Conservation (phyloP, 257 asterid species). For the Leptodermis oblonga region DNA sequence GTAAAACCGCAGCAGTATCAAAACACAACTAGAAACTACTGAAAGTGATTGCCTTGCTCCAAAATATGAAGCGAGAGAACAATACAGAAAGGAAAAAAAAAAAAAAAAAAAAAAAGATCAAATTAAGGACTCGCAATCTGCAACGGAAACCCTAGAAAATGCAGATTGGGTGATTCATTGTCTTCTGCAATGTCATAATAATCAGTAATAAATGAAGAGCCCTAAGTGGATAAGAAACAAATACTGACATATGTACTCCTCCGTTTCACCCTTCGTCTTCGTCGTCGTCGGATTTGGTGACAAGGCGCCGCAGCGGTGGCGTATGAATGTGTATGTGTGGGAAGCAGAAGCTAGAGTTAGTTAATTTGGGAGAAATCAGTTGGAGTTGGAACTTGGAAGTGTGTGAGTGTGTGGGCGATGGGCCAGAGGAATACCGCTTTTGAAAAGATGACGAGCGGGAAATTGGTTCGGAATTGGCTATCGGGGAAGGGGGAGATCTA, state of each 20-base stretch:
- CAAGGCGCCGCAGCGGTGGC: background rate
- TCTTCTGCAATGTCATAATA: background rate
- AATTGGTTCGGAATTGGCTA: background rate
- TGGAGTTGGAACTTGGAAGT: background rate
- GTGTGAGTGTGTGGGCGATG: background rate
- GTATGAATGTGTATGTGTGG: background rate
- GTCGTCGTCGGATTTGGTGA: background rate
- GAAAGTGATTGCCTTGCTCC: no score
- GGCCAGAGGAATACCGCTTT: background rate
- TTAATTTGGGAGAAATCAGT: conserved; percentile 6
- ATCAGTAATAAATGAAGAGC: background rate
- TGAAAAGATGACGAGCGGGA: conserved; percentile 21
- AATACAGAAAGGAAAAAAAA: no score
- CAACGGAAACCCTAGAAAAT: background rate
- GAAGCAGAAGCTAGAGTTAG: background rate
- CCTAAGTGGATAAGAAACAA: background rate
- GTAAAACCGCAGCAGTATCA: background rate
- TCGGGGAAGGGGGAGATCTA: background rate
- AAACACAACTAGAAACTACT: background rate
- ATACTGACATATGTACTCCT: background rate
- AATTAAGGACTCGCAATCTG: background rate
- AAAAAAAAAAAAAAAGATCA: no score
- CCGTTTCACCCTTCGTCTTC: background rate
- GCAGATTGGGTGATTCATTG: background rate
- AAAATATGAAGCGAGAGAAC: no score